Evolutionary conservation across 1,284 basidiomycete species (phyloP).

Genomic region (Rhodotorula sp.): DNA sequence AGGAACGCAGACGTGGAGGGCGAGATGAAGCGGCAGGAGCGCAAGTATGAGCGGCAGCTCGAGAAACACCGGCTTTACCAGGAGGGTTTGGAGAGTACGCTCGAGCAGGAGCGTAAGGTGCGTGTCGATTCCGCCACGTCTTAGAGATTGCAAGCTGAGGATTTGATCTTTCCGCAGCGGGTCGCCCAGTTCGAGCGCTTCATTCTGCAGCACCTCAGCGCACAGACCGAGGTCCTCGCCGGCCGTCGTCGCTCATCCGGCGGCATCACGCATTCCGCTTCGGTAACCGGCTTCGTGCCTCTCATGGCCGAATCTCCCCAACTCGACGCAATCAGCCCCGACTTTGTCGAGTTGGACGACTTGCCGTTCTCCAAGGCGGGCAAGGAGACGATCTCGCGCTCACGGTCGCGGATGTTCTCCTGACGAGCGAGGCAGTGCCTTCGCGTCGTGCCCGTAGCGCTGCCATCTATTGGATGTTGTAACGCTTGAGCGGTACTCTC

Average conservation of each 20-base stretch:
- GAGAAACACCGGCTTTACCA: conserved; percentile 59
- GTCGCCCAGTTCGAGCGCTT: conserved; percentile 39
- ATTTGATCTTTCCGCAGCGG: conserved; percentile 8
- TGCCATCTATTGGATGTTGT: too few species aligned
- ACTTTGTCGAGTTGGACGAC: conserved; percentile 26
- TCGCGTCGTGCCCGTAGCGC: too few species aligned
- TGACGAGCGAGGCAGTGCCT: neutral
- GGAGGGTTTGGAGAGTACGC: conserved; percentile 57
- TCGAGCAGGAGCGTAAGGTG: conserved; percentile 47
- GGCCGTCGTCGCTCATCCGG: conserved; percentile 20
- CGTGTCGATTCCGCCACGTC: neutral
- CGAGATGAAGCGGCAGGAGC: conserved; percentile 57
- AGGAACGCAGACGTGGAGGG: conserved; percentile 29
- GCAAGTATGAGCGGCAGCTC: conserved; percentile 59
- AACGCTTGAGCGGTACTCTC: too few species aligned
- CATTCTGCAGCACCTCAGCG: conserved; percentile 35
- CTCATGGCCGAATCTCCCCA: conserved; percentile 25
- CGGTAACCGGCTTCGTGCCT: conserved; percentile 16
- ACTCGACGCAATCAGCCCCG: conserved; percentile 28
- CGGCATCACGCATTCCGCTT: conserved; percentile 9
- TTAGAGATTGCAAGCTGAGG: neutral
- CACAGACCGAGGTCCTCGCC: conserved; percentile 20
- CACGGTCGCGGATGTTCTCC: conserved; percentile 14
- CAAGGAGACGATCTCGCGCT: conserved; percentile 22
- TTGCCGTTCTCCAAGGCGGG: conserved; percentile 15